Base-by-base conservation (phyloP, 1,284 basidiomycete species). In the Rhizoctonia solani region DNA sequence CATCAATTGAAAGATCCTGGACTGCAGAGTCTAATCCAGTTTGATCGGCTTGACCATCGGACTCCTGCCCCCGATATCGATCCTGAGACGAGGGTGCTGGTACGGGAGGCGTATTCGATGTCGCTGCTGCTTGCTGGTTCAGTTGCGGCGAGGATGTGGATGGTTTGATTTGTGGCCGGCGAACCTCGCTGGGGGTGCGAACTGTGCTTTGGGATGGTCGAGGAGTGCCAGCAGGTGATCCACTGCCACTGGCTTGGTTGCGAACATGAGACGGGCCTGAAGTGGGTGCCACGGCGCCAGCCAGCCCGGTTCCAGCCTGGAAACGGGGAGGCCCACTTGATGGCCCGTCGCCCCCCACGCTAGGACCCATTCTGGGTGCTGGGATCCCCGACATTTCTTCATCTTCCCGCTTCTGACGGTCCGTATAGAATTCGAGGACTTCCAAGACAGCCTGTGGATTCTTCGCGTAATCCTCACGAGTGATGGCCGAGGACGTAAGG, bases 401-500 rank as follows among this genome's bases (percentile, higher is more conserved):
- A 74, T 90, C 79, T 69, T 92, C 91, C n/a, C 90, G 87, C 77
- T 94, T 95, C 80, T 98, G 94, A 73, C 95, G 94, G 76, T 97
- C 93, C 13, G 95, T 98, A 79, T 98, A 98, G 80, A 98, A 99
- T 75, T 98, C 95, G 68, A 99, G 87, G 0, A 98, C 96, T 72
- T 98, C 96, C 16, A 98, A 83, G 14, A 99, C 96, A 0, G 96
- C 96, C 74, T 98, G 95, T 0, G 96, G 96, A 75, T 99, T 92
- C 76, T 92, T 93, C 11, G 92, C 93, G 69, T 98, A 98, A 77
- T 99, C 96, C 79, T 98, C 96, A 67, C 93, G 90, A 1, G 96
- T 98, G 78, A 99, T 98, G 37, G 95, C 95, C 2, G 93, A 95
- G 72, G 95, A 95, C 4, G 93, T 98, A 72, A 99, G 84, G 19